A percentile compares a stretch with the other conserved stretches of the same genome.
These are phyloP conservation scores for Malassezia sp. DNA, from an alignment of 1,284 basidiomycete species.

Conservation along the genomic window DNA sequence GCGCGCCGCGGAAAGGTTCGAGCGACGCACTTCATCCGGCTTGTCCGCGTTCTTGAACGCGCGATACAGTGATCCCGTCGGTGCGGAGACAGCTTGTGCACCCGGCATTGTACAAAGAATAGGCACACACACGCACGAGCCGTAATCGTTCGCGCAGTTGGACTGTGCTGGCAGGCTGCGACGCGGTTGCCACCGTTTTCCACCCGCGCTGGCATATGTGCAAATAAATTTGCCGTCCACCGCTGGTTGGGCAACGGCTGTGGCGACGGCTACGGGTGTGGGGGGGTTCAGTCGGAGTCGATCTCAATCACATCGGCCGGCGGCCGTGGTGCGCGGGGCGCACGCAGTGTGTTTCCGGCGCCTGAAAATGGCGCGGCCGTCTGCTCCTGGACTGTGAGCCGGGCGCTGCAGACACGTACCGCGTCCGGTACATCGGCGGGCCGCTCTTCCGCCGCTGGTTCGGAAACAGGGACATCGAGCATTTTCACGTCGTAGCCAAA, in stretches of 20 bases:
- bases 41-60: conserved; percentile 47
- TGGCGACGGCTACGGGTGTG: too few species aligned
- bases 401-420: too few species aligned
- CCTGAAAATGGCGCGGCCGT: conserved; percentile 10
- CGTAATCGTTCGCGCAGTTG: too few species aligned
- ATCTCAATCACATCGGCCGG: conserved; percentile 30
- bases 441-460: too few species aligned
- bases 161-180: too few species aligned
- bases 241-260: too few species aligned
- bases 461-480: conserved; percentile 24
- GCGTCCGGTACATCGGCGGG: too few species aligned
- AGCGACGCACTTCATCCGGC: conserved; percentile 46
- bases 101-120: too few species aligned
- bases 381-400: too few species aligned
- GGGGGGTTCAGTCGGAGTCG: conserved; percentile 34
- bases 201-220: conserved; percentile 4
- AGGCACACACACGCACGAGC: too few species aligned
- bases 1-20: conserved; percentile 48
- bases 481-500: conserved; percentile 42
- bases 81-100: not conserved
- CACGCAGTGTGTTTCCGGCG: conserved; percentile 4
- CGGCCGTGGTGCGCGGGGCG: conserved; percentile 3
- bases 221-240: too few species aligned
- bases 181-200: not conserved
- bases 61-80: conserved; percentile 1